Base-by-base conservation (phyloP, 306 rosid genomes). In the Cercis canadensis region DNA sequence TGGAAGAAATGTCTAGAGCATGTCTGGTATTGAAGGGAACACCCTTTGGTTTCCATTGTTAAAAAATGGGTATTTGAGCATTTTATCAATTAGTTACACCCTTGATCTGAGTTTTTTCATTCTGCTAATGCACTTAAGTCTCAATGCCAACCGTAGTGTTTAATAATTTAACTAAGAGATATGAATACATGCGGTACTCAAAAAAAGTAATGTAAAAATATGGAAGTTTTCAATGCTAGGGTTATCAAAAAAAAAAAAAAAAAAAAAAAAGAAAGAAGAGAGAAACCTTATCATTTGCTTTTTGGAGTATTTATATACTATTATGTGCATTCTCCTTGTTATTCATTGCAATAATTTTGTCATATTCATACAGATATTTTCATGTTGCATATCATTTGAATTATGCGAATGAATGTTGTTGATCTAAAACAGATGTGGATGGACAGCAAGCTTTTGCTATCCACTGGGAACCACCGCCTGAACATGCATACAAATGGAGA, bases 391-490 rank as follows among this genome's bases (percentile, higher is more conserved):
- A 40, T 10, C 37, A 29, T 13, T 19, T 72, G 13, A 49, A 50
- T 73, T 17, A 41, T 77, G 43, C 29, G 29, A 24, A 24, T 63
- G 73, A 75, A 55, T 67, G 31, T 16, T 54, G 29, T 57, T 60
- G 50, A 49, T 80, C 64, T 53, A 60, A 60, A 70, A 72, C 87
- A 89, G 96, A 75, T 16, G 80, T 75, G 60, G 95, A 94, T 57
- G 98, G 90, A 67, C 70, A 66, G 65, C 97, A 87, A 82, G 88
- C 88, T 64, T 90, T 51, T 77, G 98, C 98, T 9, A 80, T 90
- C 81, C 98, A 89, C 84, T 94, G 98, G 98, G 97, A 94, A 73
- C 98, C 98, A 53, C 77, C 98, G 8, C 98, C 96, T 36, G 97
- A 90, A 74, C 46, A 72, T 21, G 88, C 86, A 69, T 87, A 87